These are phyloP conservation scores for Persicaria tinctoria DNA, from an alignment of 148 eudicot genomes.

Conservation along the genomic window DNA sequence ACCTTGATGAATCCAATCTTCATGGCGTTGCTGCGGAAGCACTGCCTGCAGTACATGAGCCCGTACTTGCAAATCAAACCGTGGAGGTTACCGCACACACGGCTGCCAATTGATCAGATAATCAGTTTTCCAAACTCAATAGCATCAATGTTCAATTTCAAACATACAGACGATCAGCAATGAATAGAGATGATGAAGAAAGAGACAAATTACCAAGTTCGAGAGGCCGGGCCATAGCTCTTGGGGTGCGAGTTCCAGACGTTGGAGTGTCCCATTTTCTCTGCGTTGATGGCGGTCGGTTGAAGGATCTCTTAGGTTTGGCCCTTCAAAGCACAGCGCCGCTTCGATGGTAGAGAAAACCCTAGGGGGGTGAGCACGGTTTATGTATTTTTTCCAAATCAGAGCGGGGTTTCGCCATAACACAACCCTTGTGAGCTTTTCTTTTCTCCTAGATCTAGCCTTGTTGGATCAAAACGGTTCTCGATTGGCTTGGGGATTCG, in stretches of 20 bases:
- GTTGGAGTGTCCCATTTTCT: constrained; percentile 38
- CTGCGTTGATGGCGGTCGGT: neutral
- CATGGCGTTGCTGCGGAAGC: constrained; percentile 52
- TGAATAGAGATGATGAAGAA: neutral
- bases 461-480: too few species aligned
- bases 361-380: neutral
- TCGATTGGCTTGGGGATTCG: too few species aligned
- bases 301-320: neutral
- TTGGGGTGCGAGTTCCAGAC: constrained; percentile 44
- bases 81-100: constrained; percentile 46
- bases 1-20: constrained; percentile 53
- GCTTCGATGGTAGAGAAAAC: neutral
- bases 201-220: constrained; percentile 25
- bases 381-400: neutral
- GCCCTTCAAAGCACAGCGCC: neutral
- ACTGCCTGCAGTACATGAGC: constrained; percentile 53
- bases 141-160: neutral
- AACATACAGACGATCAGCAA: neutral
- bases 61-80: constrained; percentile 43
- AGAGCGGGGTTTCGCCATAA: neutral
- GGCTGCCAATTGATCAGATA: constrained; percentile 19
- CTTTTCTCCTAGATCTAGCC: too few species aligned
- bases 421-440: too few species aligned
- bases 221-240: constrained; percentile 43
- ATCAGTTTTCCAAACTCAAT: neutral